These are phyloP conservation scores for Yamadazyma atmosphaerica DNA, from an alignment of 1,139 yeast species.

Conservation along the genomic window DNA sequence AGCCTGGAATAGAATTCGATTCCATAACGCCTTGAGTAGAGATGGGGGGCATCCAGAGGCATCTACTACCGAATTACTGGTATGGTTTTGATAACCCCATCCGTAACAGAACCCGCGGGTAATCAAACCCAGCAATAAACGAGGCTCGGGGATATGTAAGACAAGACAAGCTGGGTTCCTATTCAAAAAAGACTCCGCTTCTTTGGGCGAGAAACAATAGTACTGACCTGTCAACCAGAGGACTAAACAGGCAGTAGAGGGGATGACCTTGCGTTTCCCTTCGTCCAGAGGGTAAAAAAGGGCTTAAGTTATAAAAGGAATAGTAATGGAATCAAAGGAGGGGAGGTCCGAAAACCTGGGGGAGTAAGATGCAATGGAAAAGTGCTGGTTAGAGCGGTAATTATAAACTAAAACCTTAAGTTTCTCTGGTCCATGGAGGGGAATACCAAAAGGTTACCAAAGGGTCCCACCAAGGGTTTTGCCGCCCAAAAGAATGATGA, in stretches of 20 bases:
- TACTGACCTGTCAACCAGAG: background rate
- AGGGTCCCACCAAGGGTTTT: too few relatives aligned
- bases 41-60: too few relatives aligned
- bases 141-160: too few relatives aligned
- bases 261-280: background rate
- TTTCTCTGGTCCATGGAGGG: background rate
- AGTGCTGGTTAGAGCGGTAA: conserved; percentile 1
- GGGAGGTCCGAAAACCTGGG: conserved; percentile 1
- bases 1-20: too few relatives aligned
- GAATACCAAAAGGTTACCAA: too few relatives aligned
- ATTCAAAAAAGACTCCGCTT: background rate
- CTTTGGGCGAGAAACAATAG: background rate
- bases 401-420: background rate
- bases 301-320: background rate
- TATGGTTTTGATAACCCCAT: too few relatives aligned
- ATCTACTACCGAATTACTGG: too few relatives aligned
- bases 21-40: too few relatives aligned
- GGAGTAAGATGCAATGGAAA: too few relatives aligned
- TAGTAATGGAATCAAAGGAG: background rate
- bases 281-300: conserved; percentile 1
- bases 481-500: too few relatives aligned
- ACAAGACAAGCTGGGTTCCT: background rate
- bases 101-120: too few relatives aligned
- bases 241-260: conserved; percentile 1
- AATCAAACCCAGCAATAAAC: too few relatives aligned